phyloP scores from a whole-genome alignment of 1,139 yeast species.

The Suhomyces panamericanus region DNA sequence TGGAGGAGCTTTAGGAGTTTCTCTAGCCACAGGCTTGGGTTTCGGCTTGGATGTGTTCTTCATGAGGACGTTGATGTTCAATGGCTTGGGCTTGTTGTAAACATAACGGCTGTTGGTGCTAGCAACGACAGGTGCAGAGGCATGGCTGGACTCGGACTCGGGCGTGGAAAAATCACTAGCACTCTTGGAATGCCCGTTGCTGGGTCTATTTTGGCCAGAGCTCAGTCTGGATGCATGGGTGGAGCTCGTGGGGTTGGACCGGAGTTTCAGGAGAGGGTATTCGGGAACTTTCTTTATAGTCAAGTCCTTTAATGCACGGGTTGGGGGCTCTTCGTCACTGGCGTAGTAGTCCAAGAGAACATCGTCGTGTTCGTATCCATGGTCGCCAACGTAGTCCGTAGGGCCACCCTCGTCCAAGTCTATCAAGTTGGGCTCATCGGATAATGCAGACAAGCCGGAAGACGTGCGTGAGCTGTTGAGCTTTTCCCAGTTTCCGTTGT shows the following conservation, averaged over 20 bases:
- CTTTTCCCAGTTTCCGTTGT: constrained; percentile 31
- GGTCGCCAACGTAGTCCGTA: background rate
- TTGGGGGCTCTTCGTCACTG: constrained; percentile 6
- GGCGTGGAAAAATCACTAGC: constrained; percentile 16
- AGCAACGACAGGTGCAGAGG: background rate
- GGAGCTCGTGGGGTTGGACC: constrained; percentile 3
- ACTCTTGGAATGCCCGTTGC: constrained; percentile 15
- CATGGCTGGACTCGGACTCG: background rate
- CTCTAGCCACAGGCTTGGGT: constrained; percentile 16
- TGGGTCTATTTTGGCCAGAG: background rate
- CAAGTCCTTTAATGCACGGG: constrained; percentile 21
- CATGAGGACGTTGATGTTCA: constrained; percentile 39
- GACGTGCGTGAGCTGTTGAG: constrained; percentile 16
- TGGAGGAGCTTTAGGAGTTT: constrained; percentile 5
- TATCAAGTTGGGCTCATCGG: constrained; percentile 29
- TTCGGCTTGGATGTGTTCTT: constrained; percentile 19
- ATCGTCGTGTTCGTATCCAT: constrained; percentile 12
- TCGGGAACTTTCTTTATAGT: constrained; percentile 21
- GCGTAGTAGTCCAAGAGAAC: constrained; percentile 14
- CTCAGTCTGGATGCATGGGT: constrained; percentile 1
- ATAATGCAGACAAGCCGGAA: constrained; percentile 11
- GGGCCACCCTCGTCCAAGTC: constrained; percentile 36
- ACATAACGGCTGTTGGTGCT: constrained; percentile 20
- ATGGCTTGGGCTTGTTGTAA: constrained; percentile 44
- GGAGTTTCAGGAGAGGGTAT: constrained; percentile 20